phyloP scores from a whole-genome alignment of 2,329 filamentous ascomycete genomes.

The Xylaria sp. region DNA sequence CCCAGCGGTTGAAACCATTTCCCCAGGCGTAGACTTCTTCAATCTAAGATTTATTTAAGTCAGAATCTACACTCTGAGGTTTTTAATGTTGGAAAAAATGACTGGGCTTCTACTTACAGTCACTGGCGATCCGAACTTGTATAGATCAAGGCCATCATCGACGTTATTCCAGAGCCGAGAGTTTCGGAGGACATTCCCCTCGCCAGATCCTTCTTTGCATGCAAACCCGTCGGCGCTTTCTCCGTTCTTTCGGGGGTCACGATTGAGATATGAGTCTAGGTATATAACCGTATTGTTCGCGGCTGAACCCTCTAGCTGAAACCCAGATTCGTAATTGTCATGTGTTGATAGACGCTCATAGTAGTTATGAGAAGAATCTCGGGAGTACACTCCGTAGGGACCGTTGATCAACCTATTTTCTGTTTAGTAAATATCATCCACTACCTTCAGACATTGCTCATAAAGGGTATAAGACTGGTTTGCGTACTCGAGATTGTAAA shows the following conservation, averaged over 20 bases:
- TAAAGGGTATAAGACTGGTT: not conserved
- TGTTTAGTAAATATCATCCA: not conserved
- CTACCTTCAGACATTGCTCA: not conserved
- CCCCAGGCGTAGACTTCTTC: slow-evolving; percentile 52
- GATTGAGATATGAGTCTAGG: slow-evolving; percentile 52
- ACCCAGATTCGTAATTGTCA: slow-evolving; percentile 45
- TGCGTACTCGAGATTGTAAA: slow-evolving; percentile 45
- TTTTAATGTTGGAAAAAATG: not conserved
- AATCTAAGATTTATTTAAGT: not conserved
- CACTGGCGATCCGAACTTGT: slow-evolving; percentile 47
- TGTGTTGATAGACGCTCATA: slow-evolving; percentile 46
- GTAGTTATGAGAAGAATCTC: slow-evolving; percentile 46
- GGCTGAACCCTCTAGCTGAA: slow-evolving; percentile 43
- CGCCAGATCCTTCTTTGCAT: slow-evolving; percentile 52
- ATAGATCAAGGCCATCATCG: slow-evolving; percentile 55
- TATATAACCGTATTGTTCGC: slow-evolving; percentile 49
- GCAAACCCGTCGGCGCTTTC: slow-evolving; percentile 57
- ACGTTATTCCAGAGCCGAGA: slow-evolving; percentile 57
- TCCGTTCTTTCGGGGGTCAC: slow-evolving; percentile 56
- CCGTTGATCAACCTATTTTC: slow-evolving; percentile 42
- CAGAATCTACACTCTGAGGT: not conserved
- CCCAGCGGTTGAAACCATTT: slow-evolving; percentile 53
- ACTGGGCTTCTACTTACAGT: slow-evolving; percentile 37
- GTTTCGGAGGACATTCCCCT: slow-evolving; percentile 52
- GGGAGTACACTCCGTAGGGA: slow-evolving; percentile 46